A percentile compares a stretch with the other conserved stretches of the same genome.
Conservation (phyloP, 2,329 filamentous ascomycete genomes). For the Lasiodiplodia sp. region DNA sequence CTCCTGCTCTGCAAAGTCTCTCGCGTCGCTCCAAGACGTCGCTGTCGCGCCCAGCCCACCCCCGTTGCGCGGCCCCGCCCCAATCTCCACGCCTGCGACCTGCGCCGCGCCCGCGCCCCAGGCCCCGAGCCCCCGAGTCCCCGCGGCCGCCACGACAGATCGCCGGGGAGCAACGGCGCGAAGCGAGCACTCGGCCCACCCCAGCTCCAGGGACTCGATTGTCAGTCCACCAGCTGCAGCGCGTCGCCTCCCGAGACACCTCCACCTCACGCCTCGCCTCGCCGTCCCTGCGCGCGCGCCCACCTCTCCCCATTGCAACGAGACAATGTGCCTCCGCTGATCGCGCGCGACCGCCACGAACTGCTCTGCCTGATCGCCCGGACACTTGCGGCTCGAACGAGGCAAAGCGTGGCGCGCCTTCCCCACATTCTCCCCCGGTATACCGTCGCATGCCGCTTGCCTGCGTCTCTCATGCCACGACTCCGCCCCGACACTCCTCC, state of each 20-base stretch:
- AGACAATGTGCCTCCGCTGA: constrained; percentile 46
- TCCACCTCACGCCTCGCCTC: constrained; percentile 18
- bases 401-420: constrained; percentile 29
- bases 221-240: constrained; percentile 29
- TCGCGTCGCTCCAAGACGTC: constrained; percentile 1
- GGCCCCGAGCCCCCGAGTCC: constrained; percentile 6
- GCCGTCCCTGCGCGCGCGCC: constrained; percentile 31
- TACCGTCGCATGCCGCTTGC: constrained; percentile 29
- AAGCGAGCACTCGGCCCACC: constrained; percentile 27
- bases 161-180: constrained; percentile 25
- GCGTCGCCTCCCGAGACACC: constrained; percentile 28
- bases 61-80: constrained; percentile 5
- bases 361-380: constrained; percentile 27
- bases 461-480: constrained; percentile 30
- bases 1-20: constrained; percentile 2
- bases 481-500: constrained; percentile 32
- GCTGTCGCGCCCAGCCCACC: neutral
- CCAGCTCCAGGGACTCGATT: constrained; percentile 27
- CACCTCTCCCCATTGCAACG: constrained; percentile 39
- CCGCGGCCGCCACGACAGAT: constrained; percentile 27
- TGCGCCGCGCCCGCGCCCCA: constrained; percentile 8
- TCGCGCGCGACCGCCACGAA: constrained; percentile 16
- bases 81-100: neutral
- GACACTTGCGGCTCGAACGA: constrained; percentile 24
- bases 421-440: constrained; percentile 22